These are phyloP conservation scores for Colletotrichum sp. DNA, from an alignment of 2,329 filamentous ascomycete species.

Conservation along the genomic window DNA sequence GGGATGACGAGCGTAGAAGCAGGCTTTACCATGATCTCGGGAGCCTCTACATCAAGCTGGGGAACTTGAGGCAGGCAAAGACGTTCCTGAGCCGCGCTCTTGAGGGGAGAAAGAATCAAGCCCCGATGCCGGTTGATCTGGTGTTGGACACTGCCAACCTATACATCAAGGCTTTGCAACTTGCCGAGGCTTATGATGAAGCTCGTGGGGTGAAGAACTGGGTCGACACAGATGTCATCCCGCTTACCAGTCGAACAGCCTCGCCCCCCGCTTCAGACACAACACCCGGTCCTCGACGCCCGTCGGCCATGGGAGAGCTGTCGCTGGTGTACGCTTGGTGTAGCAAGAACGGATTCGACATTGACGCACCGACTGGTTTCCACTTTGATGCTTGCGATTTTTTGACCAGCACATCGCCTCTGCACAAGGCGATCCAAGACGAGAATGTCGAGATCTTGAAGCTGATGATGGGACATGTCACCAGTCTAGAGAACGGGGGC, in stretches of 20 bases:
- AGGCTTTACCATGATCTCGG: constrained; percentile 33
- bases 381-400: constrained; percentile 27
- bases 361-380: constrained; percentile 25
- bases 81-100: constrained; percentile 28
- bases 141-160: constrained; percentile 28
- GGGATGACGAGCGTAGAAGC: constrained; percentile 10
- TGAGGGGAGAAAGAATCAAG: constrained; percentile 23
- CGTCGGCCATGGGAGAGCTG: constrained; percentile 9
- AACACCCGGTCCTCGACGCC: neutral
- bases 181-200: constrained; percentile 27
- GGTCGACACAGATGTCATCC: constrained; percentile 20
- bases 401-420: constrained; percentile 24
- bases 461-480: constrained; percentile 27
- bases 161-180: constrained; percentile 27
- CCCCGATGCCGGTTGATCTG: constrained; percentile 13
- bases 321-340: constrained; percentile 30
- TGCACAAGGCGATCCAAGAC: constrained; percentile 28
- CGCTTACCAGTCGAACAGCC: neutral
- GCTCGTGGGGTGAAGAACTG: constrained; percentile 29
- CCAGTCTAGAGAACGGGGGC: constrained; percentile 25
- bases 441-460: constrained; percentile 28
- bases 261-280: neutral
- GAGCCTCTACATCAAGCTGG: constrained; percentile 23
- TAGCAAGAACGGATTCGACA: constrained; percentile 28
- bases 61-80: constrained; percentile 23